phyloP scores from a whole-genome alignment of 106 monocot genomes.

The Platanthera zijinensis region DNA sequence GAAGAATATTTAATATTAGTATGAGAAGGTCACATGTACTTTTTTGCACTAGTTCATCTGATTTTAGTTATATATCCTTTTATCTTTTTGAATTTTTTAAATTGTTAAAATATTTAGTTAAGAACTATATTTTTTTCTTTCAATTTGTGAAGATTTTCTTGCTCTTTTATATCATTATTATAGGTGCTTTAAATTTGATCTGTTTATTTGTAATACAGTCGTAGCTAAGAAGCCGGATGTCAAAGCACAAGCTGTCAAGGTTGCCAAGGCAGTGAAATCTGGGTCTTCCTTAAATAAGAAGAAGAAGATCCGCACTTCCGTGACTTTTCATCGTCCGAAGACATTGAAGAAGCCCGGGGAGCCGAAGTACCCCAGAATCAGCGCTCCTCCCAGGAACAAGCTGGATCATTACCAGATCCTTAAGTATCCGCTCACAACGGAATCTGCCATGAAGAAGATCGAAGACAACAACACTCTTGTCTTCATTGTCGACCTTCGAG shows the following conservation, averaged over 20 bases:
- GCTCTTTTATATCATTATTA: no score
- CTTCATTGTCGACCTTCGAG: slow-evolving; percentile 16
- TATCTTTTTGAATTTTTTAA: no score
- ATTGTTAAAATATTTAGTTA: no score
- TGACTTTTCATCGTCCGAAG: slow-evolving; percentile 37
- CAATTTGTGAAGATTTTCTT: no score
- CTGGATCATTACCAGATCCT: slow-evolving; percentile 20
- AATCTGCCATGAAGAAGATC: slow-evolving; percentile 19
- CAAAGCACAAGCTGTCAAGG: slow-evolving; percentile 34
- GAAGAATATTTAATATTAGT: no score
- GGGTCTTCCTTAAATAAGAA: slow-evolving; percentile 26
- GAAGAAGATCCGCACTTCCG: slow-evolving; percentile 40
- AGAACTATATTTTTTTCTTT: no score
- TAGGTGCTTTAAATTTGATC: no score
- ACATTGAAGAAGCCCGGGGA: slow-evolving; percentile 26
- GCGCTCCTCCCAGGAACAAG: slow-evolving; percentile 15
- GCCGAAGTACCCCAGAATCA: slow-evolving; percentile 18
- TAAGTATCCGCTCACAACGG: slow-evolving; percentile 14
- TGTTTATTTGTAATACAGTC: slow-evolving; percentile 5
- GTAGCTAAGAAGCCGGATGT: slow-evolving; percentile 28
- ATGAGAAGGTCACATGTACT: no score
- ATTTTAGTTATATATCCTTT: no score
- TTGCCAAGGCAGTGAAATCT: slow-evolving; percentile 33
- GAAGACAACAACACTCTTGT: slow-evolving; percentile 18
- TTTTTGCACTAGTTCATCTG: no score